Base-by-base conservation (phyloP, 306 rosid genomes). In the Leucaena leucocephala region DNA sequence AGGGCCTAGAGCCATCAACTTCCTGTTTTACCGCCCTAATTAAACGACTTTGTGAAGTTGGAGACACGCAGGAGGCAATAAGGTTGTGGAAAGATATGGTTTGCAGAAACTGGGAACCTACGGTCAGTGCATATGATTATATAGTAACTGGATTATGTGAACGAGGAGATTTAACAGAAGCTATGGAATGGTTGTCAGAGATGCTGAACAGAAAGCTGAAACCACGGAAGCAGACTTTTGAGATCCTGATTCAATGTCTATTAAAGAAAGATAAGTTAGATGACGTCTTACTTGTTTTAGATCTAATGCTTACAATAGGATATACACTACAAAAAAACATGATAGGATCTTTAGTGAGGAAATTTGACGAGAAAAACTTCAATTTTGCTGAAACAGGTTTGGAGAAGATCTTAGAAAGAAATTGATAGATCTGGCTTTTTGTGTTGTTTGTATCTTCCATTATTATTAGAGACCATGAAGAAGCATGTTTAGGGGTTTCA, bases 211-310 rank as follows among this genome's bases (percentile, higher is more conserved):
- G 50, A 78, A 86, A 87, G 75, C 81, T 83, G 77, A 87, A 84
- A 83, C 92, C 92, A 71, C 72, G 45, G 58, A 42, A 40, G 62
- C 48, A n/a, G 58, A 90, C 91, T 34, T 91, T 93, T 82, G 83
- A 74, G 83, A 77, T 42, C 78, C 52, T 91, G 78, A 67, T 91
- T 73, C 38, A 59, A 54, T 13, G 90, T 82, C 87, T 91, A 35
- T 66, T 73, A 58, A 67, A 76, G 68, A 81, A 59, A 74, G 85
- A 84, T 78, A 88, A 77, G 80, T 80, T 88, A 73, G 91, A 91
- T 85, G 91, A 91, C 76, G 77, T 89, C 86, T 86, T 91, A 76
- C 74, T 83, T 75, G 82, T 87, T 80, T 77, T 90, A 84, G 93
- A 82, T 71, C 67, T 80, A 50, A 84, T 90, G 98, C 74, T 87